Percentiles rank a stretch among this genome's conserved stretches.
phyloP scores from a whole-genome alignment of 108 stramenopile genomes.

The Tribonema minus region DNA sequence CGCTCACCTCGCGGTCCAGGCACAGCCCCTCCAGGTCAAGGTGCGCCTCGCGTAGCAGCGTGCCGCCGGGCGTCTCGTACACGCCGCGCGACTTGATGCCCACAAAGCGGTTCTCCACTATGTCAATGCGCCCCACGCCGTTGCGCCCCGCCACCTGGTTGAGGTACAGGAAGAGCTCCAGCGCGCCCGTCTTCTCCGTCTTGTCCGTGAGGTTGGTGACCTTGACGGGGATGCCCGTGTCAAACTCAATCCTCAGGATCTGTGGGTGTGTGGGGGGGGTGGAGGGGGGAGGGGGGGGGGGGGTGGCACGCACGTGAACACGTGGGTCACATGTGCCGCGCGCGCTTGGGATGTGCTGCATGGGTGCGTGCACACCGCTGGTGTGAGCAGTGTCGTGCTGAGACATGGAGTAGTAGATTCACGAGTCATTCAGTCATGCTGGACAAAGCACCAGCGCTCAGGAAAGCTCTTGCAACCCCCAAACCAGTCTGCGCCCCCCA shows the following conservation, averaged over 20 bases:
- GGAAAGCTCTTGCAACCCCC: too few relatives aligned
- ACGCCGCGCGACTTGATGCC: conserved; percentile 98
- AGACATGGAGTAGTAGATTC: too few relatives aligned
- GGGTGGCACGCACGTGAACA: too few relatives aligned
- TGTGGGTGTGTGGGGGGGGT: too few relatives aligned
- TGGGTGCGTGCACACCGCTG: too few relatives aligned
- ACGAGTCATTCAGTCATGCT: too few relatives aligned
- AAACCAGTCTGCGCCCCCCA: too few relatives aligned
- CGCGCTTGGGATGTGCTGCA: too few relatives aligned
- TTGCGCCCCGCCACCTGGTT: conserved; percentile 94
- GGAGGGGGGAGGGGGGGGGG: not conserved
- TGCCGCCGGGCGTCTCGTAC: conserved; percentile 98
- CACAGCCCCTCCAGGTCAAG: conserved; percentile 86
- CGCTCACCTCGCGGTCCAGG: conserved; percentile 80
- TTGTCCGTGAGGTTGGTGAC: conserved; percentile 80
- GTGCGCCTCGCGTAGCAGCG: conserved; percentile 88
- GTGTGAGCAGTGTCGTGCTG: too few relatives aligned
- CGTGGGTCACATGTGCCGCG: not conserved
- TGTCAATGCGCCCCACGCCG: conserved; percentile 94
- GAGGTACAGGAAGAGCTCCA: conserved; percentile 91
- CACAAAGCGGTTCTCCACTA: conserved; percentile 98
- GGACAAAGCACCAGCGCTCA: too few relatives aligned
- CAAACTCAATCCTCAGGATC: conserved; percentile 83
- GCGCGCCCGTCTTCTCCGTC: conserved; percentile 77
- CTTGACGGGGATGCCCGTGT: conserved; percentile 88